Percentiles rank a stretch among this genome's conserved stretches.
phyloP scores from a whole-genome alignment of 2,329 filamentous ascomycete species.

The Myriosclerotinia curreyana region DNA sequence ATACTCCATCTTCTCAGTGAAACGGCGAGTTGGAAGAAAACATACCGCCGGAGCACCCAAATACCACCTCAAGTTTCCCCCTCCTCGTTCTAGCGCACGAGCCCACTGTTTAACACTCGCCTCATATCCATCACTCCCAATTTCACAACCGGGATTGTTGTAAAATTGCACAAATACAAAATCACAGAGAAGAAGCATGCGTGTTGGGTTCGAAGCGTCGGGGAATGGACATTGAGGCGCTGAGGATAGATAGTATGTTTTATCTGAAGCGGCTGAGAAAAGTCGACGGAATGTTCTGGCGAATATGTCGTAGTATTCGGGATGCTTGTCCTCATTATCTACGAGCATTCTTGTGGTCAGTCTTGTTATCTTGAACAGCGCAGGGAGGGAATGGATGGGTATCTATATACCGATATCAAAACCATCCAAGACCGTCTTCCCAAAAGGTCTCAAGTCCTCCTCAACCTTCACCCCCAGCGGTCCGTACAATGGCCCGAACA shows the following conservation, averaged over 20 bases:
- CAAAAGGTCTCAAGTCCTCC: conserved; percentile 38
- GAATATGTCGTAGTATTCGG: conserved; percentile 36
- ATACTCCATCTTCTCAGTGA: not conserved
- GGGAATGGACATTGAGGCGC: conserved; percentile 44
- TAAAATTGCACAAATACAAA: conserved; percentile 46
- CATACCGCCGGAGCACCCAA: conserved; percentile 38
- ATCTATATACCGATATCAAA: conserved; percentile 40
- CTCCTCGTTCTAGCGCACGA: conserved; percentile 28
- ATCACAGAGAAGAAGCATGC: conserved; percentile 40
- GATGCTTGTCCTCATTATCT: conserved; percentile 41
- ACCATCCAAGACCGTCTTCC: conserved; percentile 39
- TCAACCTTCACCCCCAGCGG: conserved; percentile 31
- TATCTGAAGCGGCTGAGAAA: conserved; percentile 26
- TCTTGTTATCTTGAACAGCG: not conserved
- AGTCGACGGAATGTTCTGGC: conserved; percentile 37
- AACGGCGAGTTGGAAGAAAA: not conserved
- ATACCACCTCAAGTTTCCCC: conserved; percentile 37
- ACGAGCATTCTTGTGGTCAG: not conserved
- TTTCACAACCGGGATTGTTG: conserved; percentile 42
- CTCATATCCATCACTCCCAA: conserved; percentile 36
- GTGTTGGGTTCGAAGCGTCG: conserved; percentile 39
- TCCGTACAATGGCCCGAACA: conserved; percentile 37
- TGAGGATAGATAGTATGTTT: conserved; percentile 42
- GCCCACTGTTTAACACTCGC: conserved; percentile 40
- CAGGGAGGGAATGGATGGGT: not conserved